Conservation (phyloP, 495 filamentous ascomycete species). For the Xylaria scruposa region DNA sequence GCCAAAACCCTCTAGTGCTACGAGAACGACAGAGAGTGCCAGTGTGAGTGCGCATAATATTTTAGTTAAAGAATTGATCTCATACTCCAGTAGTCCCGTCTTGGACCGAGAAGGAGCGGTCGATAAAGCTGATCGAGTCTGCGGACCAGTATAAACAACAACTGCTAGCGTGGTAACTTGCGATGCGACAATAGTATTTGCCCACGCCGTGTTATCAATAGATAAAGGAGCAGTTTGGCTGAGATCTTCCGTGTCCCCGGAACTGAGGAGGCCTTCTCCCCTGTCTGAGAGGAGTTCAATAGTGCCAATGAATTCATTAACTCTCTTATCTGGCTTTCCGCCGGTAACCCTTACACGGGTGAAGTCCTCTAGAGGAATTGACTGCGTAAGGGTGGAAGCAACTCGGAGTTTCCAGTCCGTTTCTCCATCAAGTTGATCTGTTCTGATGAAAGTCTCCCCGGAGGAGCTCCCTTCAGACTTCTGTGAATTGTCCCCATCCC, state of each 20-base stretch:
- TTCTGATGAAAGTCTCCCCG: slow-evolving; percentile 95
- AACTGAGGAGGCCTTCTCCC: slow-evolving; percentile 40
- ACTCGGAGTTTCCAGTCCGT: slow-evolving; percentile 98
- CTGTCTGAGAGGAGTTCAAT: slow-evolving; percentile 65
- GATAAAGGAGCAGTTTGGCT: slow-evolving; percentile 72
- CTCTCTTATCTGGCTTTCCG: slow-evolving; percentile 85
- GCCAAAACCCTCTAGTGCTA: slow-evolving; percentile 82
- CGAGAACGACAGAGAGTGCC: slow-evolving; percentile 84
- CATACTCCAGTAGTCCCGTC: slow-evolving; percentile 88
- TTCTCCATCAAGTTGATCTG: slow-evolving; percentile 97
- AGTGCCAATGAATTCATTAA: slow-evolving; percentile 92
- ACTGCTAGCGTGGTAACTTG: slow-evolving; percentile 86
- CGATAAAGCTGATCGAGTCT: slow-evolving; percentile 93
- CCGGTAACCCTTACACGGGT: slow-evolving; percentile 78
- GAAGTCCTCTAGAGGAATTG: slow-evolving; percentile 70
- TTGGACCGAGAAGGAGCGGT: slow-evolving; percentile 92
- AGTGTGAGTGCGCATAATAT: slow-evolving; percentile 91
- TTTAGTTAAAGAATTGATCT: slow-evolving; percentile 98
- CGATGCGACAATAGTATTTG: slow-evolving; percentile 95
- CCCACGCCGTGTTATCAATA: slow-evolving; percentile 99
- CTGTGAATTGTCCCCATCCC: slow-evolving; percentile 26
- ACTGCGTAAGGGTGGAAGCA: slow-evolving; percentile 83
- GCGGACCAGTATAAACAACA: slow-evolving; percentile 91
- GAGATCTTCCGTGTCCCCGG: slow-evolving; percentile 32
- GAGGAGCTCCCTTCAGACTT: slow-evolving; percentile 47